A percentile compares a stretch with the other conserved stretches of the same genome.
Evolutionary conservation across 106 monocot genomes (phyloP).

Genomic region (Hemerocallis citrina): DNA sequence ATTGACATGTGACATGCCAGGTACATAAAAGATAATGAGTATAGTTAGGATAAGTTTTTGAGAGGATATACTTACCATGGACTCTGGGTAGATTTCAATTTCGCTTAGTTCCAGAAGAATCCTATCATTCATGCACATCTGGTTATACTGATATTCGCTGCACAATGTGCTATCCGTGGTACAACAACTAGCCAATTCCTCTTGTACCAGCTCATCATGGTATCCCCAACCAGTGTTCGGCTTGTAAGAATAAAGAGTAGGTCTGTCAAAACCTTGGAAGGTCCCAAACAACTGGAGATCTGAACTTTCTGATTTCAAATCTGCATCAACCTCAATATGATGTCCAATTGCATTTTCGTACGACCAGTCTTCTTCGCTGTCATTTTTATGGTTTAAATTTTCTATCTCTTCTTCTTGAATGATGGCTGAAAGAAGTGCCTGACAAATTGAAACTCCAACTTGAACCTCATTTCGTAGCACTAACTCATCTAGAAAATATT

Average conservation of each 20-base stretch:
- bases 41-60: background rate
- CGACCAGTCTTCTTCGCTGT: conserved; percentile 15
- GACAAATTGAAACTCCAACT: conserved; percentile 50
- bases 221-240: conserved; percentile 17
- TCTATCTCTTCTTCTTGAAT: conserved; percentile 55
- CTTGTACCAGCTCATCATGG: conserved; percentile 16
- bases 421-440: conserved; percentile 64
- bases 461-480: conserved; percentile 22
- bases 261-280: conserved; percentile 16
- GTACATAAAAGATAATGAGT: background rate
- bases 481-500: conserved; percentile 38
- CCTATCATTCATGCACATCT: conserved; percentile 45
- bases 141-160: conserved; percentile 35
- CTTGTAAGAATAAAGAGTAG: conserved; percentile 19
- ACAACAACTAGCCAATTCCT: conserved; percentile 16
- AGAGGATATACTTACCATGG: conserved; percentile 32
- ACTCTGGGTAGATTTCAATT: conserved; percentile 56
- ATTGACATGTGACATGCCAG: background rate
- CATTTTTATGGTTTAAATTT: conserved; percentile 11
- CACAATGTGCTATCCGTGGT: conserved; percentile 8
- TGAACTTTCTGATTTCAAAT: conserved; percentile 14
- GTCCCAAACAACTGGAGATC: conserved; percentile 5
- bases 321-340: conserved; percentile 25
- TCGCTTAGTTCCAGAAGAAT: conserved; percentile 61
- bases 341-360: conserved; percentile 16